Base-by-base conservation (phyloP, 345 rosid species). In the Gossypium bickii region DNA sequence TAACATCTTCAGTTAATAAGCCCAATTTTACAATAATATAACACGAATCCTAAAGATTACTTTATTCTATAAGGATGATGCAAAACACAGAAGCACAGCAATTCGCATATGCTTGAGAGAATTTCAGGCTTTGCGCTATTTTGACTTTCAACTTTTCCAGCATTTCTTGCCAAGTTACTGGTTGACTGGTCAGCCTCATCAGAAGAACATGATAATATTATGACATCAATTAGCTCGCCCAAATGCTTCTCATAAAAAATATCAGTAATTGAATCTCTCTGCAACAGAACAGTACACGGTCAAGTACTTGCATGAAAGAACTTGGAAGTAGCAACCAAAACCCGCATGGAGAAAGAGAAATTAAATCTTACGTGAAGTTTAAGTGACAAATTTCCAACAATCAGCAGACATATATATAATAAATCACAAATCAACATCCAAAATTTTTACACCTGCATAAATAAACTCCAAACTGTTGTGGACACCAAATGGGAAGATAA, bases 51-150 rank as follows among this genome's bases (percentile, higher is more conserved):
- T 47, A 64, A 80, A 24, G 16, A 63, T 86, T 91, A 95, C 98
- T 91, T 95, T 80, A 92, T 91, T 83, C 97, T 87, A 70, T 89
- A 88, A 72, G 97, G 91, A 85, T 93, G 98, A 87, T 95, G 98
- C 76, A 91, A 51, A 70, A 91, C 93, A 73, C 99, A 93, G 81
- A 93, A 95, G 85, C 99, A 95, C 52, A 95, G 85, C 85, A 95
- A 78, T 75, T 95, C 99, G 79, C 99, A 93, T 77, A 93, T 89
- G 87, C 84, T 93, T 70, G 87, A 85, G 16, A 93, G 89, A 84
- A 93, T 90, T 84, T 93, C 99, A 71, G 99, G 97, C 86, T 90
- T 93, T 70, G 80, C 82, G 53, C 75, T 55, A 70, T 74, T 73
- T 74, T 80, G 83, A 79, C 57, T 87, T 80, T 78, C 82, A 78